Evolutionary conservation across 225 moss, liverwort and hornwort species (phyloP).

Genomic region (Ulota crispa): DNA sequence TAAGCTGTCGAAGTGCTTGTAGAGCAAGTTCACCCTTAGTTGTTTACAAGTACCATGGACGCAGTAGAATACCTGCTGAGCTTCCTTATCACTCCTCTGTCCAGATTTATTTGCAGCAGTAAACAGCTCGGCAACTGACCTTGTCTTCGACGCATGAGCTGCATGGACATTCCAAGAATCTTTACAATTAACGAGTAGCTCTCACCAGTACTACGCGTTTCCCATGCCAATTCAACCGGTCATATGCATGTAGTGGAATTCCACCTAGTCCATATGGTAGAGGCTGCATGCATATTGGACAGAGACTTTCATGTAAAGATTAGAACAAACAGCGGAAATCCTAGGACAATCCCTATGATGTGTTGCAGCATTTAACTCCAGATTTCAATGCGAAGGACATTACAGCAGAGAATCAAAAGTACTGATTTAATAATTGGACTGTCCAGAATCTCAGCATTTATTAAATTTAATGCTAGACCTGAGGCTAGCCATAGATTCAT

Average conservation of each 20-base stretch:
- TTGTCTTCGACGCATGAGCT: conserved; percentile 62
- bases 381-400: background rate
- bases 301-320: background rate
- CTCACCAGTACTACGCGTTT: background rate
- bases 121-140: conserved; percentile 58
- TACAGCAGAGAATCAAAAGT: background rate
- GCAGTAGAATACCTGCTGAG: conserved; percentile 45
- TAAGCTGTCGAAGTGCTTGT: background rate
- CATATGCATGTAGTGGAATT: no score
- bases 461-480: no score
- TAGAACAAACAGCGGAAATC: no score
- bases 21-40: background rate
- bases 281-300: background rate
- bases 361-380: background rate
- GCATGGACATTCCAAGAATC: background rate
- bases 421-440: background rate
- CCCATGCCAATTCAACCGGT: background rate
- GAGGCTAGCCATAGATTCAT: background rate
- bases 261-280: background rate
- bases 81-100: conserved; percentile 45
- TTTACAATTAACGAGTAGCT: background rate
- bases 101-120: conserved; percentile 52
- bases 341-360: background rate
- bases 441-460: background rate
- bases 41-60: accelerated